A percentile compares a stretch with the other conserved stretches of the same genome.
Evolutionary conservation across 768 basidiomycete species (phyloP).

Genomic region (Rhodotorula diobovata): DNA sequence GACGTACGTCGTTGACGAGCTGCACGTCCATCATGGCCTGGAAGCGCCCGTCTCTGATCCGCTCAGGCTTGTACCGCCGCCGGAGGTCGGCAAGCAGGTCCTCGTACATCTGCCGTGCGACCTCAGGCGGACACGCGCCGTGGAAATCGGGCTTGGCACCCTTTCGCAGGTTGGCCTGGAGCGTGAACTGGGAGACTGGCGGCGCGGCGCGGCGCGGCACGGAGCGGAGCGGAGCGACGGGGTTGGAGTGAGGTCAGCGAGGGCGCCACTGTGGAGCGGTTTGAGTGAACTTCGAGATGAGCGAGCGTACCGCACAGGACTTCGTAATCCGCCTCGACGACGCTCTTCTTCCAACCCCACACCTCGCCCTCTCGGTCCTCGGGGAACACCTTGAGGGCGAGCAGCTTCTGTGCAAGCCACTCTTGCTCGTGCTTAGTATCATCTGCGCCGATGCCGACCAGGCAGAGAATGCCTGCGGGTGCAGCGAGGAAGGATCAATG

Average conservation of each 20-base stretch:
- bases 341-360: conserved; percentile 78
- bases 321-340: conserved; percentile 83
- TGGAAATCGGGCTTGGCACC: conserved; percentile 89
- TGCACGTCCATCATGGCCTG: conserved; percentile 41
- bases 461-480: conserved; percentile 14
- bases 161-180: conserved; percentile 80
- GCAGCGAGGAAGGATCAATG: too few relatives aligned
- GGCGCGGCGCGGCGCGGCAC: too few relatives aligned
- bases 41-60: conserved; percentile 37
- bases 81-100: conserved; percentile 29
- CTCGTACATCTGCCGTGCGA: conserved; percentile 30
- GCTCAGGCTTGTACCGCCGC: conserved; percentile 20
- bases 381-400: conserved; percentile 54
- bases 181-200: conserved; percentile 85
- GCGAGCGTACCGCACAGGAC: conserved; percentile 69
- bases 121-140: conserved; percentile 56
- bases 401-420: conserved; percentile 68
- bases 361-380: conserved; percentile 44
- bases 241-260: background rate
- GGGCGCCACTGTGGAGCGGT: too few relatives aligned
- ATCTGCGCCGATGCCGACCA: conserved; percentile 53
- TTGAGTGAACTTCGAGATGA: too few relatives aligned
- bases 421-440: conserved; percentile 72
- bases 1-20: conserved; percentile 38
- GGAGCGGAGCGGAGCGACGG: too few relatives aligned